Evolutionary conservation across 495 filamentous ascomycete species (phyloP).

Genomic region (Hypoxylon subgilvum): DNA sequence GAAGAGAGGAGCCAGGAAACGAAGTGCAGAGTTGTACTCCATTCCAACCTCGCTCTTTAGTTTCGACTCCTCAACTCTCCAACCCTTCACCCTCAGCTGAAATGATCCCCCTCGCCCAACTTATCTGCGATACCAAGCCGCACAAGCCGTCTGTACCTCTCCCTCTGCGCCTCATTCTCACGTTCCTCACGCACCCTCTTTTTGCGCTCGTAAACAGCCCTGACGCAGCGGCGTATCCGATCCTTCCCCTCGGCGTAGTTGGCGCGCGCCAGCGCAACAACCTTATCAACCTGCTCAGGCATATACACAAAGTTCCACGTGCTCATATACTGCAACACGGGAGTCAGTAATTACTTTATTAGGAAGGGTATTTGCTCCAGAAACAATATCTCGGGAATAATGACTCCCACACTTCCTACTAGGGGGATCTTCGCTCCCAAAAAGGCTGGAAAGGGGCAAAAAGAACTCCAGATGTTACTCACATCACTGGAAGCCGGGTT

Average conservation of each 20-base stretch:
- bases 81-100: too few species aligned
- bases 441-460: too few species aligned
- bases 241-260: constrained; percentile 85
- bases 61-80: too few species aligned
- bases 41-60: too few species aligned
- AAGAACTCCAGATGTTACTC: too few species aligned
- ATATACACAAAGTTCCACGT: constrained; percentile 99
- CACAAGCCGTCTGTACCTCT: constrained; percentile 51
- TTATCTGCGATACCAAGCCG: constrained; percentile 50
- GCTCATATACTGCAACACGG: too few species aligned
- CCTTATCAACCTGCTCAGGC: constrained; percentile 80
- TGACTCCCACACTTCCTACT: too few species aligned
- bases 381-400: too few species aligned
- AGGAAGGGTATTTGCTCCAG: too few species aligned
- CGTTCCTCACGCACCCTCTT: constrained; percentile 67
- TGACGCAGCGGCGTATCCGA: constrained; percentile 75
- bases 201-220: constrained; percentile 93
- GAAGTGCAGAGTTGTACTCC: too few species aligned
- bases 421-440: too few species aligned
- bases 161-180: constrained; percentile 58
- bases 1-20: background rate
- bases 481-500: constrained; percentile 77
- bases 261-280: constrained; percentile 78
- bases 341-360: too few species aligned
- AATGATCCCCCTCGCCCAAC: constrained; percentile 57